Evolutionary conservation across 352 stramenopile genomes (phyloP).

Genomic region (Chrysophaeum taylorii): DNA sequence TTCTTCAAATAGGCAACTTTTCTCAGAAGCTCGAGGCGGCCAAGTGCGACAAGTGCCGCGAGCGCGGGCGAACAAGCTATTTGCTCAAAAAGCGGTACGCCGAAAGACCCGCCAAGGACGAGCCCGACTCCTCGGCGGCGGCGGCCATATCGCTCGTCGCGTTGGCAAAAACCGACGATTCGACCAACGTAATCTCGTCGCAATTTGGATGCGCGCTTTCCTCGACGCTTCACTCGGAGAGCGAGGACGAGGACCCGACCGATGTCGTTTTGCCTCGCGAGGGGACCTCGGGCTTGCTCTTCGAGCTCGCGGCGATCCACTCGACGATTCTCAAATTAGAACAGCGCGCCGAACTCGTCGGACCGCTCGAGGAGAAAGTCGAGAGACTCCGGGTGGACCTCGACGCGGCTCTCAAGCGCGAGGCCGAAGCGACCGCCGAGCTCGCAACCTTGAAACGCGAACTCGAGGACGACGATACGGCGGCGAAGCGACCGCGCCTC

Average conservation of each 20-base stretch:
- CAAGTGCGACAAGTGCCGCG: slow-evolving; percentile 14
- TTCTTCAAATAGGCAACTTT: slow-evolving; percentile 6
- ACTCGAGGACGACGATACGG: no score
- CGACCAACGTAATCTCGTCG: neutral
- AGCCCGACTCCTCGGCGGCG: no score
- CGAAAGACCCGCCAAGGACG: neutral
- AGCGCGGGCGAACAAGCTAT: slow-evolving; percentile 8
- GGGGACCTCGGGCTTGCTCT: slow-evolving; percentile 11
- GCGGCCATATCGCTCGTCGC: neutral
- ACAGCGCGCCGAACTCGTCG: neutral
- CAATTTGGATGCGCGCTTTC: neutral
- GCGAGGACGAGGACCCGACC: neutral
- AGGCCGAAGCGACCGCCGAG: no score
- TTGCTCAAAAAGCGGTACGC: slow-evolving; percentile 4
- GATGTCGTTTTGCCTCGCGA: no score
- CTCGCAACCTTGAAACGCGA: no score
- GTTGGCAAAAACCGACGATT: neutral
- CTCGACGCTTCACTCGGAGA: neutral
- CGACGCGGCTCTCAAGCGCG: no score
- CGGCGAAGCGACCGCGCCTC: no score
- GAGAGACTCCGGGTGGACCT: no score
- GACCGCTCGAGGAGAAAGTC: neutral
- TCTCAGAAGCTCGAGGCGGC: slow-evolving; percentile 13
- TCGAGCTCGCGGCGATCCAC: slow-evolving; percentile 10
- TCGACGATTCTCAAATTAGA: neutral